A percentile compares a stretch with the other conserved stretches of the same genome.
Evolutionary conservation across 2,329 filamentous ascomycete genomes (phyloP).

Genomic region (Monosporascus cannonballus): DNA sequence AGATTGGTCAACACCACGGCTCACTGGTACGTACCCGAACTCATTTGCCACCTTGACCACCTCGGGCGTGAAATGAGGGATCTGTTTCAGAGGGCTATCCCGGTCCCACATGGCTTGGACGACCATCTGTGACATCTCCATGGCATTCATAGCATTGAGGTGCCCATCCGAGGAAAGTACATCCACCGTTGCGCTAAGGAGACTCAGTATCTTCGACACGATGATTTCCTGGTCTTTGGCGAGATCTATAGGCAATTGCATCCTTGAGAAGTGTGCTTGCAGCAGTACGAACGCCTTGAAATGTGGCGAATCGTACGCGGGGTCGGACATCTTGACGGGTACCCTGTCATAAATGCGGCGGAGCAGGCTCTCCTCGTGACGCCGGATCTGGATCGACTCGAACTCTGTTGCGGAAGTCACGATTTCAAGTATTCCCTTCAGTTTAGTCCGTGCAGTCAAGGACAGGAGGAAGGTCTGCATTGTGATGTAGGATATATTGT

Average conservation of each 20-base stretch:
- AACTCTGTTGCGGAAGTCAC: constrained; percentile 96
- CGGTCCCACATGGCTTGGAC: constrained; percentile 99
- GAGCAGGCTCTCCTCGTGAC: constrained; percentile 83
- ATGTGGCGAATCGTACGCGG: constrained; percentile 84
- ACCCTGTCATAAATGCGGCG: constrained; percentile 90
- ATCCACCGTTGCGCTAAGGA: constrained; percentile 89
- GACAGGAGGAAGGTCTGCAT: constrained; percentile 98
- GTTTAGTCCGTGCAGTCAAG: constrained; percentile 78
- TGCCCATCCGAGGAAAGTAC: constrained; percentile 94
- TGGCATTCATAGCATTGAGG: constrained; percentile 94
- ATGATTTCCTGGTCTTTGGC: constrained; percentile 93
- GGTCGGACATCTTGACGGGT: constrained; percentile 89
- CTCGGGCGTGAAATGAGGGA: constrained; percentile 84
- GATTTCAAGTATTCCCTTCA: constrained; percentile 96
- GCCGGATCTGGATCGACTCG: constrained; percentile 86
- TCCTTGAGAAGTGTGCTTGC: constrained; percentile 94
- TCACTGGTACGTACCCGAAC: constrained; percentile 53
- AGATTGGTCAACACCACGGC: neutral
- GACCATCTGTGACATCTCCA: constrained; percentile 99
- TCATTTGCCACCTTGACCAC: constrained; percentile 78
- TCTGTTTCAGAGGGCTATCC: constrained; percentile 94
- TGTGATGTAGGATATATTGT: constrained; percentile 98
- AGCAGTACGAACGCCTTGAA: constrained; percentile 98
- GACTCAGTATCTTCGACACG: constrained; percentile 74
- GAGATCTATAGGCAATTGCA: constrained; percentile 92